phyloP scores from a whole-genome alignment of 306 rosid genomes.

The Gillenia trifoliata region DNA sequence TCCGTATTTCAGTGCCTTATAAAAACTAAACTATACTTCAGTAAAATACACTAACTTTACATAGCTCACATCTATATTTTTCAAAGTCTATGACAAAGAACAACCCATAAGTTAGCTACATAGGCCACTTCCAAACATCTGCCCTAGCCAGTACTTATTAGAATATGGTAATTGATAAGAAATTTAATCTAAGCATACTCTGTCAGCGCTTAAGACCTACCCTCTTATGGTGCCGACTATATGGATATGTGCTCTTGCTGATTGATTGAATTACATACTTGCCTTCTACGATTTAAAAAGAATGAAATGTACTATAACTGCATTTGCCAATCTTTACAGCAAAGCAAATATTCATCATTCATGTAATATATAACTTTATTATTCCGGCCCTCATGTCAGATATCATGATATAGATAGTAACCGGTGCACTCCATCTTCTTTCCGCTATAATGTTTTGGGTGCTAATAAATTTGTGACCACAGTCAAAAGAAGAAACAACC shows the following conservation, averaged over 20 bases:
- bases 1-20: too few species aligned
- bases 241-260: not conserved
- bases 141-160: not conserved
- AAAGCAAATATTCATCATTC: slow-evolving; percentile 31
- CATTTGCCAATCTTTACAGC: slow-evolving; percentile 54
- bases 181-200: not conserved
- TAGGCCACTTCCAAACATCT: not conserved
- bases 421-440: not conserved
- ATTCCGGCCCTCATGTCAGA: not conserved
- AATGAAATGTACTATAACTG: slow-evolving; percentile 1
- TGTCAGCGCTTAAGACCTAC: not conserved
- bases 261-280: slow-evolving; percentile 28
- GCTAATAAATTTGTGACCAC: not conserved
- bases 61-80: too few species aligned
- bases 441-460: not conserved
- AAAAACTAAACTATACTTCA: too few species aligned
- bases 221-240: not conserved
- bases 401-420: not conserved
- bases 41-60: too few species aligned
- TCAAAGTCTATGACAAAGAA: too few species aligned
- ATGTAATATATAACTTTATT: too few species aligned
- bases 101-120: too few species aligned
- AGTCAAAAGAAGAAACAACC: not conserved
- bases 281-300: slow-evolving; percentile 46
- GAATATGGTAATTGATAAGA: too few species aligned